These are phyloP conservation scores for Orbilia blumenaviensis DNA, from an alignment of 2,329 filamentous ascomycete genomes.

Conservation along the genomic window DNA sequence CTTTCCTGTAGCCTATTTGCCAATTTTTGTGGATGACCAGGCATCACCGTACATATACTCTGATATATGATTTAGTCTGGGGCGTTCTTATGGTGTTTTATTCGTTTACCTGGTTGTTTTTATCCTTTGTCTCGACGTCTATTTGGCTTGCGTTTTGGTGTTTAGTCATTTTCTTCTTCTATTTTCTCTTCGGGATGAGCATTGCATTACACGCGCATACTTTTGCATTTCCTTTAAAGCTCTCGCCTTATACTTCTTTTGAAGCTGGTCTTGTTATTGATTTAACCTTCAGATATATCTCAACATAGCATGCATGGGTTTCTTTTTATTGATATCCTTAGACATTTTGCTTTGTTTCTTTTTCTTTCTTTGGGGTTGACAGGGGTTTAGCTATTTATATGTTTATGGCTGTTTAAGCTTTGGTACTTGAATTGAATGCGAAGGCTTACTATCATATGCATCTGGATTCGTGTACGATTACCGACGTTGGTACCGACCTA, in stretches of 20 bases:
- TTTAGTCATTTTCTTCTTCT: conserved; percentile 7
- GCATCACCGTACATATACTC: conserved; percentile 54
- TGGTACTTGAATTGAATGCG: neutral
- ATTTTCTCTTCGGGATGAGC: neutral
- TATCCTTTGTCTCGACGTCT: conserved; percentile 16
- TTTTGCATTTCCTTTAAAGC: neutral
- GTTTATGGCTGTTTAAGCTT: neutral
- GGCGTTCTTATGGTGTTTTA: conserved; percentile 32
- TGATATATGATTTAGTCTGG: conserved; percentile 54
- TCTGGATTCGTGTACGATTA: conserved; percentile 10
- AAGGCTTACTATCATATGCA: neutral
- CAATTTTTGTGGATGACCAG: conserved; percentile 36
- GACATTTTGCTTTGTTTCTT: conserved; percentile 23
- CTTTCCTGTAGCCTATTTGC: conserved; percentile 48
- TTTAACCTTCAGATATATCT: conserved; percentile 26
- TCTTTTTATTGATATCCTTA: conserved; percentile 42
- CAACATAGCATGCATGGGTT: conserved; percentile 34
- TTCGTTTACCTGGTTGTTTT: conserved; percentile 14
- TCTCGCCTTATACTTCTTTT: neutral
- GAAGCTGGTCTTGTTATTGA: neutral
- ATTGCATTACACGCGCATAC: neutral
- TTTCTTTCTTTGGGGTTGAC: neutral
- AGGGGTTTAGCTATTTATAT: neutral
- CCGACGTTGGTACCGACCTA: neutral
- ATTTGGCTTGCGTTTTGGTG: conserved; percentile 25